A percentile compares a stretch with the other conserved stretches of the same genome.
Conservation (phyloP, 1,139 yeast species). For the Yamadazyma taylorii region DNA sequence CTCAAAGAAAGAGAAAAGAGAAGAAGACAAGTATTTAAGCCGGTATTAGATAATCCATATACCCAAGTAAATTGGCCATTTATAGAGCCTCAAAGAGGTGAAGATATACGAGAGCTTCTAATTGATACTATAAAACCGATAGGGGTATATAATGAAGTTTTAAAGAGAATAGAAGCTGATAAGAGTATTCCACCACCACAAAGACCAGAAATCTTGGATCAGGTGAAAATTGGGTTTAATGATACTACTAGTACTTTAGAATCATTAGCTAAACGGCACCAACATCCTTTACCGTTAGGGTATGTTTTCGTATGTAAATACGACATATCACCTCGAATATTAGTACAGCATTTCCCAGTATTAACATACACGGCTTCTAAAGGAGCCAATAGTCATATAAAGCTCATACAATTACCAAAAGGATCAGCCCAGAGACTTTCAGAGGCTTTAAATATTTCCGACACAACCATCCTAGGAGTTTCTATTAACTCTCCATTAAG, state of each 20-base stretch:
- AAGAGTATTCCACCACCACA: constrained; percentile 1
- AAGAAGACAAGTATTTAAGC: constrained; percentile 56
- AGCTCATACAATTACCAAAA: constrained; percentile 54
- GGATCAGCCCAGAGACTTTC: constrained; percentile 42
- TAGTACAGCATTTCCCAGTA: constrained; percentile 54
- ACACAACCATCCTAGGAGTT: constrained; percentile 18
- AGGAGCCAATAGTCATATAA: constrained; percentile 26
- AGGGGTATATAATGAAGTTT: constrained; percentile 30
- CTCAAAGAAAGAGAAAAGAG: constrained; percentile 44
- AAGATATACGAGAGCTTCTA: constrained; percentile 41
- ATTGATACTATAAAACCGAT: constrained; percentile 36
- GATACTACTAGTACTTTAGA: constrained; percentile 52
- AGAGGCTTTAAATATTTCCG: constrained; percentile 26
- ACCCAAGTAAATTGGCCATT: constrained; percentile 57
- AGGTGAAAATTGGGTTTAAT: constrained; percentile 53
- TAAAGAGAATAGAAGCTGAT: constrained; percentile 11
- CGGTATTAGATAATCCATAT: constrained; percentile 60
- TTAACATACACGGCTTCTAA: constrained; percentile 47
- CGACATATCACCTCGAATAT: constrained; percentile 50
- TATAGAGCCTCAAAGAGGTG: constrained; percentile 37
- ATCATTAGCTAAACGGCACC: constrained; percentile 34
- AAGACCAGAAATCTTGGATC: constrained; percentile 12
- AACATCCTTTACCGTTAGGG: constrained; percentile 20
- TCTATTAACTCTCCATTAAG: neutral
- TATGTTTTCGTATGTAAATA: constrained; percentile 55